These are phyloP conservation scores for Penicillium simplicissimum DNA, from an alignment of 495 filamentous ascomycete genomes.

Conservation along the genomic window DNA sequence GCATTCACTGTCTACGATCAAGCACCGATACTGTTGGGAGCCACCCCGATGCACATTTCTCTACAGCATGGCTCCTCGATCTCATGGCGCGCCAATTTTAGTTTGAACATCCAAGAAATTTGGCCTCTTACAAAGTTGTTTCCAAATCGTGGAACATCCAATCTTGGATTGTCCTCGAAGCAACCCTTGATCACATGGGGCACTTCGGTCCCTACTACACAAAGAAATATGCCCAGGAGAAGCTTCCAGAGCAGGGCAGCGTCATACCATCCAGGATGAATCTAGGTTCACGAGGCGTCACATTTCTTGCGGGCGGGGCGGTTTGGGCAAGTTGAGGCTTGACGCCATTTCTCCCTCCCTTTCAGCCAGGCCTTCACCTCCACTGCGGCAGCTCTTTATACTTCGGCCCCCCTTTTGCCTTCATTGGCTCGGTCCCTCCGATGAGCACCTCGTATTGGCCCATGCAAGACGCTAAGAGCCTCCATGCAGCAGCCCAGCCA, in stretches of 20 bases:
- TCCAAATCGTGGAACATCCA: neutral
- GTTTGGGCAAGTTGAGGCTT: neutral
- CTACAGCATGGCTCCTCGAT: no score
- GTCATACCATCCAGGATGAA: neutral
- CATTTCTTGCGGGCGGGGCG: neutral
- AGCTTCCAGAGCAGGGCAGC: neutral
- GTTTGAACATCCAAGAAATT: neutral
- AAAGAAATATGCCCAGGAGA: neutral
- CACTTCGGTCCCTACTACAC: neutral
- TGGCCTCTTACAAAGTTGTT: neutral
- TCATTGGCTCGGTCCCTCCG: neutral
- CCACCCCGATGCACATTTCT: no score
- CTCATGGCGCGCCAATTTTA: no score
- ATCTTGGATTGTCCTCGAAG: neutral
- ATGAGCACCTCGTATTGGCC: slow-evolving; percentile 2
- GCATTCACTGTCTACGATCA: no score
- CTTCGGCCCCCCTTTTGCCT: neutral
- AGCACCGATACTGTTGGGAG: no score
- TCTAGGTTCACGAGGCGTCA: slow-evolving; percentile 2
- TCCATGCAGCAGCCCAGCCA: slow-evolving; percentile 8
- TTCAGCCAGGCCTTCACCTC: neutral
- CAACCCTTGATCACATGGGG: neutral
- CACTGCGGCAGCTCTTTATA: neutral
- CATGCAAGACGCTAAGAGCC: neutral
- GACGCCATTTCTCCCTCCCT: neutral